Base-by-base conservation (phyloP, 768 basidiomycete genomes). In the Xerocomellus dryophilus region DNA sequence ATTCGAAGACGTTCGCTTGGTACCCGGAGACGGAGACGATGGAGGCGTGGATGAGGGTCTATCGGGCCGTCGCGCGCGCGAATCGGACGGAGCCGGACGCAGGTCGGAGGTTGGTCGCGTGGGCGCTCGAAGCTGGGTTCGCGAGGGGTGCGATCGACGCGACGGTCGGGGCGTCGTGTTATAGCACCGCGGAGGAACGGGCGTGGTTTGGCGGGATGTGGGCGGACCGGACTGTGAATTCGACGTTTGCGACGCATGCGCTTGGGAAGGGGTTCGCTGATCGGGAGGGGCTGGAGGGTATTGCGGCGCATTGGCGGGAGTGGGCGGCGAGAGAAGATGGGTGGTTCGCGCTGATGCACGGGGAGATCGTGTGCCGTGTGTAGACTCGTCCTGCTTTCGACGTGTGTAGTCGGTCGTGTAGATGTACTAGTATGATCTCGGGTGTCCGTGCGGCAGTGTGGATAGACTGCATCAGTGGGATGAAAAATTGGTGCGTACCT, bases 81-180 rank as follows among this genome's bases (percentile, higher is more conserved):
- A 71, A 70, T 25, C 71, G 74, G 7, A 71, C 70, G 2, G 73
- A 77, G 50, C 76, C 77, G 0, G 56, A 74, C 27, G 71, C 74
- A 0, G 78, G 75, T 1, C 67, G 78, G 5, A 61, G 66, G 23
- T 48, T 78, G 23, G 65, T 73, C 31, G 62, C 61, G 18, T 77
- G 73, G 72, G 74, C 74, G 18, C 62, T 70, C 31, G 21, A 59
- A 41, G 77, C 75, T 1, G 77, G 76, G 10, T 72, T 74, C 34
- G 48, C 60, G 8, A 47, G 65, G 4, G 53, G 48, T 1, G 54
- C 61, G 14, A 66, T 78, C 23, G 65, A 62, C 2, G 53, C 65
- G 43, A 65, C 64, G 9, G 68, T 61, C 0, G 69, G 74, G 3
- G 64, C 68, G 25, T 73, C 69, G 75, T 74, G 73, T 61, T 76